Conservation (phyloP, 306 rosid species). For the Glycine tomentella region DNA sequence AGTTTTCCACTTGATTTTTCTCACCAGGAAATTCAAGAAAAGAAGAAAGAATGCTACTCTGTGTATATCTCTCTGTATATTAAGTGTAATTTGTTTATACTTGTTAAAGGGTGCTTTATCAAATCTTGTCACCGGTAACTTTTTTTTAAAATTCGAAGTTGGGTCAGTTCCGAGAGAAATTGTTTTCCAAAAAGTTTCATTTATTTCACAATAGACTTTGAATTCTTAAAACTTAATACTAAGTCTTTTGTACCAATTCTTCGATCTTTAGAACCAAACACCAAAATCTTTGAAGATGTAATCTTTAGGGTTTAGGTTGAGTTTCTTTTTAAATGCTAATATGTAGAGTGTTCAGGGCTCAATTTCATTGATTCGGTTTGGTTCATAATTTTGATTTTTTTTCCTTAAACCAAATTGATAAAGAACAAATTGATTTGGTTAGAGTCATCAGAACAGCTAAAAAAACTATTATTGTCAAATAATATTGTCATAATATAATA, state of each 20-base stretch:
- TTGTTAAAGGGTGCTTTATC: not conserved
- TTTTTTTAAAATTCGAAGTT: not conserved
- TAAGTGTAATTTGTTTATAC: conserved; percentile 28
- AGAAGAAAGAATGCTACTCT: conserved; percentile 16
- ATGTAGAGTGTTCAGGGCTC: not conserved
- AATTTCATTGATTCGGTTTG: no score
- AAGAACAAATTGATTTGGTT: no score
- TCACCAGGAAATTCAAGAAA: conserved; percentile 32
- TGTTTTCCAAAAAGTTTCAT: not conserved
- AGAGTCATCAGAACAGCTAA: no score
- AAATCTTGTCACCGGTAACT: not conserved
- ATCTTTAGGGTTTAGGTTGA: no score
- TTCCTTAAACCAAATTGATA: no score
- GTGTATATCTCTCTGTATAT: conserved; percentile 51
- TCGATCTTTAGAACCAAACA: no score
- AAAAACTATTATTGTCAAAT: no score
- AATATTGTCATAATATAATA: no score
- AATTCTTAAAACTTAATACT: not conserved
- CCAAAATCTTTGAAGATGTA: no score
- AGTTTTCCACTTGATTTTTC: conserved; percentile 41
- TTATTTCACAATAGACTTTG: not conserved
- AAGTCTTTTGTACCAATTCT: no score
- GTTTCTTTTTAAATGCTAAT: no score
- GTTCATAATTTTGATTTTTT: no score
- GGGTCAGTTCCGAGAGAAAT: not conserved